Base-by-base conservation (phyloP, 2,329 filamentous ascomycete genomes). In the Cercospora janseana region DNA sequence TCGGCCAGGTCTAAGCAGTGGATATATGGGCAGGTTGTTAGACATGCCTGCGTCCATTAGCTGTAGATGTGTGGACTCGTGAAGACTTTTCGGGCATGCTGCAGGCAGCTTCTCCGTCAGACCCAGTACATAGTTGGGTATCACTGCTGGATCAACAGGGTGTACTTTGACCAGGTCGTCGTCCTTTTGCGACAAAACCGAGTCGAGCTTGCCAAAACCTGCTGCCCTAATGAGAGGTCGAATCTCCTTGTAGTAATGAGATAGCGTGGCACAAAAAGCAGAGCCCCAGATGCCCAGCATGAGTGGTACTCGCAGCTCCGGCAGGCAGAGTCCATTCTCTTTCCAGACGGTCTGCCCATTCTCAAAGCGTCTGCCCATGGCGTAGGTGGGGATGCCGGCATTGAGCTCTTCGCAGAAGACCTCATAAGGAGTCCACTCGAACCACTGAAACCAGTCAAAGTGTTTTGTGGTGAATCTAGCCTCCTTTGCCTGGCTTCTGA, bases 21-120 rank as follows among this genome's bases (percentile, higher is more conserved):
- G 93, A 66, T 98, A 98, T 32, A 97, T 91, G 1, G 93, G 93
- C 6, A 98, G 76, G 64, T 98, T 98, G 67, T 98, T 97, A 58
- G 88, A 94, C 93, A 98, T 98, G 43, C 93, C 93, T 1, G 93
- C 91, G 68, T 98, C 93, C 91, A 96, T 97, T 12, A 78, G 69
- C 48, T 76, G 70, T 28, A 77, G 66, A 66, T 95, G 86, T 35
- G 84, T 77, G 10, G 77, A 78, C 13, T 81, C 75, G 61, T 87
- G 83, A 29, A 95, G 81, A 51, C 82, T 89, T 24, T 85, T 80
- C 0, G 93, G 90, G n/a, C 86, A 86, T 0, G 88, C 87, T 1
- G 80, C 70, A 0, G 89, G 86, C 5, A 98, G 75, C 54, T 81
- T 77, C 9, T 81, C 83, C 60, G 86, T 79, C 83, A 98, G 87